Percentiles rank a stretch among this genome's conserved stretches.
Evolutionary conservation across 73 alveolate genomes (phyloP).

Genomic region (Tetrahymena elliotti): DNA sequence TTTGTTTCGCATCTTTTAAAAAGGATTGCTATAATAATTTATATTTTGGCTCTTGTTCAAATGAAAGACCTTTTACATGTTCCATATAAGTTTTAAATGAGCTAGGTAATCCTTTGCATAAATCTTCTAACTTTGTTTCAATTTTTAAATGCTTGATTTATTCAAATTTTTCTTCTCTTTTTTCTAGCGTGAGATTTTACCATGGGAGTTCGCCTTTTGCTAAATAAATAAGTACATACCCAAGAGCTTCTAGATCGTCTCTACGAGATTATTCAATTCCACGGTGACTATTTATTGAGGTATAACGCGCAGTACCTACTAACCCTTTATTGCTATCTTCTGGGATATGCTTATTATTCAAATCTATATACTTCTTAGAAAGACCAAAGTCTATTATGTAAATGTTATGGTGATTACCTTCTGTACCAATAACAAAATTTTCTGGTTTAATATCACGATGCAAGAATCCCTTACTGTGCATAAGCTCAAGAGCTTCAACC

Average conservation of each 20-base stretch:
- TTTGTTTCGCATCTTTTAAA: neutral
- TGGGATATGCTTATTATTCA: slow-evolving; percentile 21
- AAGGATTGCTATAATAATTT: neutral
- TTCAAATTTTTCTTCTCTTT: slow-evolving; percentile 24
- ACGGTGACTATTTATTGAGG: slow-evolving; percentile 31
- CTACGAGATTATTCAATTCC: slow-evolving; percentile 45
- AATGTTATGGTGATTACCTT: slow-evolving; percentile 35
- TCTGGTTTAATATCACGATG: slow-evolving; percentile 56
- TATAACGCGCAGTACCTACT: slow-evolving; percentile 50
- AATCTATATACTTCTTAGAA: slow-evolving; percentile 27
- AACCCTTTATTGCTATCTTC: slow-evolving; percentile 23
- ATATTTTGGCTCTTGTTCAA: slow-evolving; percentile 25
- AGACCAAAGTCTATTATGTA: slow-evolving; percentile 43
- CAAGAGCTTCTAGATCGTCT: slow-evolving; percentile 49
- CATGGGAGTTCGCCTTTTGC: slow-evolving; percentile 37
- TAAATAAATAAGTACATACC: slow-evolving; percentile 35
- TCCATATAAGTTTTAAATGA: slow-evolving; percentile 8
- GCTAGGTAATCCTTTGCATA: slow-evolving; percentile 14
- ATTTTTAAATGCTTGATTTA: slow-evolving; percentile 20
- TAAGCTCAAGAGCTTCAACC: slow-evolving; percentile 16
- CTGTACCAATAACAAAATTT: slow-evolving; percentile 42
- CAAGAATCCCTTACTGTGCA: slow-evolving; percentile 28
- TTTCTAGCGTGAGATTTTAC: slow-evolving; percentile 16
- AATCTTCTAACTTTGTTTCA: slow-evolving; percentile 14
- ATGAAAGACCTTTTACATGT: slow-evolving; percentile 9